Evolutionary conservation across 306 rosid genomes (phyloP).

Genomic region (Casuarina cunninghamiana): DNA sequence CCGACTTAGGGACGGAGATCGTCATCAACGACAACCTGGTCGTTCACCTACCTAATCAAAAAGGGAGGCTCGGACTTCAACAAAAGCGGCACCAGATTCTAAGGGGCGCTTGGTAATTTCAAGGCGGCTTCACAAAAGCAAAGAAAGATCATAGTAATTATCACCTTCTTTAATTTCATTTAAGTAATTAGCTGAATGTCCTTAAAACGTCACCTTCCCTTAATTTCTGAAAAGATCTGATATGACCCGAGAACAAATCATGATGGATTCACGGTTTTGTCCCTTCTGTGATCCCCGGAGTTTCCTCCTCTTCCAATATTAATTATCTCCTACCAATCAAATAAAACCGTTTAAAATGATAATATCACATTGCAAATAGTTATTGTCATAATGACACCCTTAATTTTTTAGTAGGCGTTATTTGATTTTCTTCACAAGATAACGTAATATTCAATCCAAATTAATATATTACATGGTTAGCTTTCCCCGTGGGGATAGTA

Average conservation of each 20-base stretch:
- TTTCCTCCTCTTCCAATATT: slow-evolving; percentile 12
- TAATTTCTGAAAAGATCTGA: slow-evolving; percentile 1
- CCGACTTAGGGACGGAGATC: not conserved
- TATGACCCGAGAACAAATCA: slow-evolving; percentile 4
- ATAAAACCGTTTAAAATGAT: too few species aligned
- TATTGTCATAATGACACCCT: too few species aligned
- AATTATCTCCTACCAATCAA: not conserved
- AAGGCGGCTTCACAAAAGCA: slow-evolving; percentile 12
- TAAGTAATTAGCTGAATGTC: slow-evolving; percentile 2
- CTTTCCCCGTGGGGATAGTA: too few species aligned
- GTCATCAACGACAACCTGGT: not conserved
- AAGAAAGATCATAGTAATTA: slow-evolving; percentile 6
- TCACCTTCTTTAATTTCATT: not conserved
- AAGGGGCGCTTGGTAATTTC: slow-evolving; percentile 9
- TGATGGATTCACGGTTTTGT: slow-evolving; percentile 25
- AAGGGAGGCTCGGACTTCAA: not conserved
- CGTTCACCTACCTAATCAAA: slow-evolving; percentile 27
- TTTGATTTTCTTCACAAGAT: too few species aligned
- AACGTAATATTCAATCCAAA: too few species aligned
- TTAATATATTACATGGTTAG: too few species aligned
- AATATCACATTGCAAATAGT: too few species aligned
- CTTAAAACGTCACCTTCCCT: slow-evolving; percentile 16
- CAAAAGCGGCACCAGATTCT: not conserved
- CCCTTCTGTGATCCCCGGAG: slow-evolving; percentile 5
- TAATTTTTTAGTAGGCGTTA: too few species aligned